Base-by-base conservation (phyloP, 2,329 filamentous ascomycete genomes). In the Exophiala oligosperma region DNA sequence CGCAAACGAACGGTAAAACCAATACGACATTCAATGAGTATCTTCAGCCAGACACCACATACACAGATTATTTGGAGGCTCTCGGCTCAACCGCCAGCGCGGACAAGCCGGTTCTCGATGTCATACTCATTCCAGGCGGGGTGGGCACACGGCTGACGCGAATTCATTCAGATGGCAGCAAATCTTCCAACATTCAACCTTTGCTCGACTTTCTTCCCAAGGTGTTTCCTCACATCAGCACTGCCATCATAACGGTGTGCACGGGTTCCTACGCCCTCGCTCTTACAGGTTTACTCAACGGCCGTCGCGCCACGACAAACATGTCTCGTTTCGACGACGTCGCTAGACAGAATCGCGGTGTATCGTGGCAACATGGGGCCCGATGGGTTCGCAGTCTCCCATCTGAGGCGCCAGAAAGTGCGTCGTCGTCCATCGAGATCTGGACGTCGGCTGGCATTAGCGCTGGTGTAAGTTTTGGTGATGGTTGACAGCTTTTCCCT, bases 71-170 rank as follows among this genome's bases (percentile, higher is more conserved):
- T 14, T 46, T 62, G 7, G 29, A 52, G 28, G 56, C 58, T 9
- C 29, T 51, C 35, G 49, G 26, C 9, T 51, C 32, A 9, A 8
- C 48, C 17, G 17, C 17, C 26, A 43, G 43, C n/a, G 40, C 29
- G 38, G n/a, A 23, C 32, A 43, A 12, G 28, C n/a, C 32, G 26
- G 14, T 44, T 8, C 53, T 63, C 12, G 84, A 89, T 46, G 81
- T 89, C 3, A 75, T 90, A 21, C 70, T 91, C n/a, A 71, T 90
- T 6, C 87, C 87, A 0, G 87, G 88, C 1, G 86, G 87, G 0
- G 53, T 73, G 0, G 86, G 86, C 0, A 75, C 69, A 26, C 56
- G 75, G 24, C 47, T 66, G 29, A 52, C 50, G 11, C 57, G 64
- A 12, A 38, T 65, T 17, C 52, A 63, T 17, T 54, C 40, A 28